Evolutionary conservation across 306 rosid genomes (phyloP), one percentile per base, ranked within the genome.

Genomic region (Myrica gale): DNA sequence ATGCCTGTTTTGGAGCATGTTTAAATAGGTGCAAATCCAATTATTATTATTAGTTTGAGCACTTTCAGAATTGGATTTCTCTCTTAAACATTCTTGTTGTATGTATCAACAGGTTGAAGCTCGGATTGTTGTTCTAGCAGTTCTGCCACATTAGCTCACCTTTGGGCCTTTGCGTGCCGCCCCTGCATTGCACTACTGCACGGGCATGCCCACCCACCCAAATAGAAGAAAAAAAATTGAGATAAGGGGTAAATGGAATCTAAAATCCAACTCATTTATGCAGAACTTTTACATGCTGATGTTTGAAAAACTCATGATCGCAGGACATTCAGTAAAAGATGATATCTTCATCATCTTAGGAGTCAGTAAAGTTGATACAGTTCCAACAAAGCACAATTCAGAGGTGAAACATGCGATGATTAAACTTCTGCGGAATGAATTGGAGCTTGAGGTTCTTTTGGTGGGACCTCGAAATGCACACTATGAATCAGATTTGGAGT

Each of bases 51-150:
- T n/a, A n/a, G 12, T 65, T 41, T 65, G 5, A 5, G 41, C 69
- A 15, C 47, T 65, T 41, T 65, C 69, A 65, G 13, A 65, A 65
- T 7, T 41, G 2, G 3, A 0, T 47, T 32, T 32, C 50, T 80
- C 72, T 72, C 75, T 60, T 79, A 68, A 71, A 80, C 68, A 23
- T 15, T 52, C 68, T 46, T 75, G 58, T 76, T 58, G 73, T 26
- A 11, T 80, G 62, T 81, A 47, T 66, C 74, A 66, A 83, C 88
- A 95, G 97, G 96, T 95, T 76, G 99, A 95, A 89, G 99, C 97
- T 74, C 96, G 97, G 63, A 85, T 95, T 75, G 92, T 92, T 39
- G 84, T 95, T 84, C 97, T 95, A 17, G 97, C 97, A 0, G 97
- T 92, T 83, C 37, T 32, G 37, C 37, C 37, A 32, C 37, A 32